Evolutionary conservation across 768 basidiomycete genomes (phyloP).

Genomic region (Boletus barrowsii): DNA sequence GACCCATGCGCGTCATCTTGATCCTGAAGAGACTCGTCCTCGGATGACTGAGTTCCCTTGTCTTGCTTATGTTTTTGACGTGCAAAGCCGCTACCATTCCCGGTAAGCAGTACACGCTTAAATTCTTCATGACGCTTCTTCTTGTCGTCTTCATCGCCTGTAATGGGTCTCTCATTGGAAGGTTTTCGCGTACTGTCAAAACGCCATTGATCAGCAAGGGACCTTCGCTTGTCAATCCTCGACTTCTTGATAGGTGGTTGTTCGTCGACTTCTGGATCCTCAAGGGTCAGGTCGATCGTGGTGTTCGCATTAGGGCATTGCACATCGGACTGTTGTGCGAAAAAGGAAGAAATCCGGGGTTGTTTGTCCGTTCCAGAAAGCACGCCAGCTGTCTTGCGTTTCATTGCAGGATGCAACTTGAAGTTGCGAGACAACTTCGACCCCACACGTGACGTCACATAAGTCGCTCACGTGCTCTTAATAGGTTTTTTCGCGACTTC

Average conservation of each 20-base stretch:
- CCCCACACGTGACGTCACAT: conserved; percentile 24
- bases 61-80: conserved; percentile 11
- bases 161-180: background rate
- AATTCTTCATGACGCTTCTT: conserved; percentile 46
- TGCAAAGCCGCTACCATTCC: conserved; percentile 38
- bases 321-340: conserved; percentile 22
- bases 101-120: conserved; percentile 50
- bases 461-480: conserved; percentile 22
- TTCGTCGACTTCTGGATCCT: conserved; percentile 31
- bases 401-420: conserved; percentile 10
- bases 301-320: conserved; percentile 17
- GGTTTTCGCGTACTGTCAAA: conserved; percentile 33
- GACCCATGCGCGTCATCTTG: conserved; percentile 31
- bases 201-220: conserved; percentile 41
- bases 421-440: background rate
- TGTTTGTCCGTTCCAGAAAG: conserved; percentile 25
- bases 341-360: conserved; percentile 42
- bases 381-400: conserved; percentile 7
- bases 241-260: conserved; percentile 30
- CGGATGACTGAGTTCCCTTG: conserved; percentile 16
- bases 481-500: conserved; percentile 3
- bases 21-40: conserved; percentile 21
- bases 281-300: conserved; percentile 55
- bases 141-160: conserved; percentile 42
- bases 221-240: conserved; percentile 19